A percentile compares a stretch with the other conserved stretches of the same genome.
Conservation (phyloP, 805 yeast species). For the Isabelozyma rhagii region DNA sequence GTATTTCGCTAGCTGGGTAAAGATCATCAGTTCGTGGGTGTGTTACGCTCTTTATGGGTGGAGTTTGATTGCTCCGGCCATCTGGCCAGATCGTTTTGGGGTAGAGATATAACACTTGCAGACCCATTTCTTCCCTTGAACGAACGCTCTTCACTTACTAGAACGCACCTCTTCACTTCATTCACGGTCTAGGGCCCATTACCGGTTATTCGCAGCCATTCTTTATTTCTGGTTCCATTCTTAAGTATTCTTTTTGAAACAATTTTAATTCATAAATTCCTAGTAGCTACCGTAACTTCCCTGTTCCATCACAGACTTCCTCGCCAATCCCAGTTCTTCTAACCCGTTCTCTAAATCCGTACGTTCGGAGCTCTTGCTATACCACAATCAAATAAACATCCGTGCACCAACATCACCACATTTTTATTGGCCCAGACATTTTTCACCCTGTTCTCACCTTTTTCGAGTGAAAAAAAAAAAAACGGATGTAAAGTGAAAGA, state of each 20-base stretch:
- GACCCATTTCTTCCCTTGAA: no score
- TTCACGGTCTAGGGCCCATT: no score
- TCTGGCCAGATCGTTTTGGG: slow-evolving; percentile 85
- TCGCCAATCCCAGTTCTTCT: background rate
- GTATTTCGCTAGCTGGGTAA: slow-evolving; percentile 92
- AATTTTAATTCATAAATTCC: no score
- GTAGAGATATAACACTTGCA: slow-evolving; percentile 14
- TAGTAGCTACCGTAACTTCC: no score
- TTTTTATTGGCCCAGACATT: background rate
- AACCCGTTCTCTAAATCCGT: background rate
- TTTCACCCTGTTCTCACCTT: background rate
- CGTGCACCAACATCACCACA: background rate
- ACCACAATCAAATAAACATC: no score
- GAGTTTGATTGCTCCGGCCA: slow-evolving; percentile 87
- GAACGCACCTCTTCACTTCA: no score
- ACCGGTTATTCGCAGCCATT: no score
- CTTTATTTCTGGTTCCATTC: no score
- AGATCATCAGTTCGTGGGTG: slow-evolving; percentile 87
- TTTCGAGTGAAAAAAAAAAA: slow-evolving; percentile 1
- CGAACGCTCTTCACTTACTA: no score
- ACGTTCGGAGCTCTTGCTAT: background rate
- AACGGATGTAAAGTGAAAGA: background rate
- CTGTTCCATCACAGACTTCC: no score
- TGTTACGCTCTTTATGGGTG: slow-evolving; percentile 84
- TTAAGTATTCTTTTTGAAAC: no score